Evolutionary conservation across 139 green algal species (phyloP), one percentile per base, ranked within the genome.

Genomic region (Volvox africanus): DNA sequence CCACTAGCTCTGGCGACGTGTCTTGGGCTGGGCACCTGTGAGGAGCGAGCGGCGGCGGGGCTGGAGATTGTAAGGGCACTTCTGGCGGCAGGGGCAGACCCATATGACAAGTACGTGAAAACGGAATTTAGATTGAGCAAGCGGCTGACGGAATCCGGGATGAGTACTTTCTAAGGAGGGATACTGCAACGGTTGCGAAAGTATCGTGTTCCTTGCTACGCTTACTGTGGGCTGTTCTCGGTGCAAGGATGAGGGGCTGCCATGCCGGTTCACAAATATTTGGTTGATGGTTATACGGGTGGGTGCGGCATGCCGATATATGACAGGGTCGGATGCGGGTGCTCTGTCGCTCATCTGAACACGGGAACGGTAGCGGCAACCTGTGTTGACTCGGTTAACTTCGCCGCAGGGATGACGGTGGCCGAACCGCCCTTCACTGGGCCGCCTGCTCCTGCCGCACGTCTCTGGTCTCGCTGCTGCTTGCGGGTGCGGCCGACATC

Each of bases 391-490:
- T 14, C 9, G 44, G 9, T 55, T 55, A 73, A 73, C 65, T 28
- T 73, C 11, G 9, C 65, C 90, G 24, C 92, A 97, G 95, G 79
- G 97, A 99, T 84, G 97, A 99, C 83, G 91, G 93, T 44, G 94
- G 94, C 1, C 94, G 97, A 44, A 97, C 96, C 0, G 91, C 97
- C 5, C 86, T 98, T 82, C 97, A 98, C 93, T 98, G 96, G 96
- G 97, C 97, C 2, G 95, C 96, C 22, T 89, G 90, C 73, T 82
- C 93, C 14, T 96, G 96, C 1, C 88, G 95, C 2, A 14, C 9
- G 14, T 33, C 82, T 0, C 76, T 95, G 17, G 82, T 50, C 0
- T 44, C 88, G 17, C 3, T 79, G 65, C 92, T 98, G 76, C 32
- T 97, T 62, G n/a, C 77, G 17, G 92, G 67, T 0, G 82, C 44